A percentile compares a stretch with the other conserved stretches of the same genome.
phyloP scores from a whole-genome alignment of 2,329 filamentous ascomycete genomes.

The Sphaceloma murrayae region DNA sequence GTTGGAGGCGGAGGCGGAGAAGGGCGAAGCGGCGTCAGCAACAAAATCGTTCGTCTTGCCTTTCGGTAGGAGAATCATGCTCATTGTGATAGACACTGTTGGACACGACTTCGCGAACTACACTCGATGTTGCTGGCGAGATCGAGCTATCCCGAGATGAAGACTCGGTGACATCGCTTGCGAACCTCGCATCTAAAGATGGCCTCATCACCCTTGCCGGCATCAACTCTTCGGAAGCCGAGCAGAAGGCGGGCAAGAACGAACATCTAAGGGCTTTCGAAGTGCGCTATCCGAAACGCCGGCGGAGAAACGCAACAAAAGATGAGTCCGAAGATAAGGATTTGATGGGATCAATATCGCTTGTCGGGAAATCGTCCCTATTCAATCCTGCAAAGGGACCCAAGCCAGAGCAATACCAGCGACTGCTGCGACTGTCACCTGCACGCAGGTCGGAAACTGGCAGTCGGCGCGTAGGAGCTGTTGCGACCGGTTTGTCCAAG shows the following conservation, averaged over 20 bases:
- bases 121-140: slow-evolving; percentile 56
- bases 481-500: slow-evolving; percentile 64
- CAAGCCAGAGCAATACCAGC: slow-evolving; percentile 51
- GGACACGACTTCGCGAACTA: slow-evolving; percentile 57
- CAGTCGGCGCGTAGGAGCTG: slow-evolving; percentile 59
- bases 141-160: slow-evolving; percentile 72
- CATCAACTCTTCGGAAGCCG: slow-evolving; percentile 68
- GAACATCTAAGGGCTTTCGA: slow-evolving; percentile 72
- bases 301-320: slow-evolving; percentile 34
- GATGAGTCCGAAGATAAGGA: slow-evolving; percentile 24
- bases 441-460: slow-evolving; percentile 41
- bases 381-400: slow-evolving; percentile 38
- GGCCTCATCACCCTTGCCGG: slow-evolving; percentile 54
- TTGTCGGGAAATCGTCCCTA: slow-evolving; percentile 43
- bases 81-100: slow-evolving; percentile 51
- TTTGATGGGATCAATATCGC: slow-evolving; percentile 32
- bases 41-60: slow-evolving; percentile 59
- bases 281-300: slow-evolving; percentile 46
- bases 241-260: slow-evolving; percentile 67
- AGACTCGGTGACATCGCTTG: slow-evolving; percentile 80
- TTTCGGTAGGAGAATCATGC: not conserved
- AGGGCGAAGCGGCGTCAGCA: slow-evolving; percentile 69
- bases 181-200: slow-evolving; percentile 53
- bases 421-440: slow-evolving; percentile 48
- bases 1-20: slow-evolving; percentile 84